Evolutionary conservation across 2,329 filamentous ascomycete species (phyloP).

Genomic region (Xylaria sp.): DNA sequence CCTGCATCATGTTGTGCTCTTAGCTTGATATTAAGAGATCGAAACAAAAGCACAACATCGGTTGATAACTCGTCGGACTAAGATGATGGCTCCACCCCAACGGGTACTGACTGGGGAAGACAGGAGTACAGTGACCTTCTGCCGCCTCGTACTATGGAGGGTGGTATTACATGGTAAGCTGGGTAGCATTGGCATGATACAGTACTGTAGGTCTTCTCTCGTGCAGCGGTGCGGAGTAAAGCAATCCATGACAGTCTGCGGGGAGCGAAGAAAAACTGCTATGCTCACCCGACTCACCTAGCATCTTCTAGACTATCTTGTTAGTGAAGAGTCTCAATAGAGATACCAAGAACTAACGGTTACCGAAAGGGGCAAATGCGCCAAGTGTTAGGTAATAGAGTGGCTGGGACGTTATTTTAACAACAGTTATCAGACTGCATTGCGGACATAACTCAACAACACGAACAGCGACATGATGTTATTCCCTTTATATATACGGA

Average conservation of each 20-base stretch:
- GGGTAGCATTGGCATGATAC: constrained; percentile 12
- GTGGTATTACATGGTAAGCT: constrained; percentile 19
- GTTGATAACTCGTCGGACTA: neutral
- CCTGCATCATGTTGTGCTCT: neutral
- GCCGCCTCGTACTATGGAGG: constrained; percentile 12
- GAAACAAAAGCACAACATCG: constrained; percentile 28
- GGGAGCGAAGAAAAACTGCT: neutral
- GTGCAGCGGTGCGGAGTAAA: constrained; percentile 20
- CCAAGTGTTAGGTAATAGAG: neutral
- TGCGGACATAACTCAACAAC: neutral
- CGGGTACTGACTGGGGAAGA: neutral
- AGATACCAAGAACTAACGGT: constrained; percentile 6
- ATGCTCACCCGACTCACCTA: neutral
- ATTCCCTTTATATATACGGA: too few relatives aligned
- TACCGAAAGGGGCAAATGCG: constrained; percentile 28
- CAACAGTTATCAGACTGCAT: neutral
- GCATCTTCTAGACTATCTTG: neutral
- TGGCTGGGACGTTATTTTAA: neutral
- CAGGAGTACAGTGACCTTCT: constrained; percentile 6
- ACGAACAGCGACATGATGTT: neutral
- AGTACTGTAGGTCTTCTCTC: neutral
- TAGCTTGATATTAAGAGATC: constrained; percentile 10
- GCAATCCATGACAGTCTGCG: constrained; percentile 1
- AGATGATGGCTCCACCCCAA: constrained; percentile 3
- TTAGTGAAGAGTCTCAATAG: neutral